phyloP scores from a whole-genome alignment of 768 basidiomycete genomes.

The Pleurotus salmoneostramineus region DNA sequence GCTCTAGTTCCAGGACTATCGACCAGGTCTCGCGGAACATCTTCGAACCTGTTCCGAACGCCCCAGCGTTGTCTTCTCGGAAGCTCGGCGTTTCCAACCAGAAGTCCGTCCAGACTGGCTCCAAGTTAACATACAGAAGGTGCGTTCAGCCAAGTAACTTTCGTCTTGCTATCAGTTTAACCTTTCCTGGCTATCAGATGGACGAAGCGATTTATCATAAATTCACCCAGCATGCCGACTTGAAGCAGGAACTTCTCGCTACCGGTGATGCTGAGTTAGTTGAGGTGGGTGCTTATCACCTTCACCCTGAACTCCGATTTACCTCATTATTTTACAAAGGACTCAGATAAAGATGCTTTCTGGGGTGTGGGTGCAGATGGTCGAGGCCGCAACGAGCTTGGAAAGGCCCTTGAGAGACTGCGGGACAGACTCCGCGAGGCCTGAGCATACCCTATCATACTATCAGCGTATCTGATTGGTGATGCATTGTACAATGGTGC shows the following conservation, averaged over 20 bases:
- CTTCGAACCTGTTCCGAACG: slow-evolving; percentile 60
- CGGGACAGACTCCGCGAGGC: slow-evolving; percentile 46
- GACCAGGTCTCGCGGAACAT: slow-evolving; percentile 64
- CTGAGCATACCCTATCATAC: background rate
- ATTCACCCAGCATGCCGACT: slow-evolving; percentile 64
- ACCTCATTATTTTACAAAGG: slow-evolving; percentile 27
- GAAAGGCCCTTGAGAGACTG: slow-evolving; percentile 63
- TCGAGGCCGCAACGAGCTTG: slow-evolving; percentile 69
- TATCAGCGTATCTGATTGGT: slow-evolving; percentile 2
- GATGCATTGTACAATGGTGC: background rate
- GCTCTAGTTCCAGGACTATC: slow-evolving; percentile 52
- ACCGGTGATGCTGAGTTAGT: slow-evolving; percentile 67
- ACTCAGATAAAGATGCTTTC: slow-evolving; percentile 74
- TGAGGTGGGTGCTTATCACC: slow-evolving; percentile 43
- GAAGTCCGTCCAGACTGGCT: slow-evolving; percentile 67
- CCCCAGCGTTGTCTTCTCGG: slow-evolving; percentile 62
- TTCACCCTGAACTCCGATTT: slow-evolving; percentile 6
- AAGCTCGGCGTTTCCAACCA: slow-evolving; percentile 61
- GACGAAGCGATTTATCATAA: slow-evolving; percentile 61
- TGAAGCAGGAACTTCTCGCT: slow-evolving; percentile 54
- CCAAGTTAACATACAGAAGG: slow-evolving; percentile 63
- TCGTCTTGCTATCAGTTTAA: background rate
- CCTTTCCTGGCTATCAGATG: slow-evolving; percentile 42
- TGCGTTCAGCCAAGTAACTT: slow-evolving; percentile 16
- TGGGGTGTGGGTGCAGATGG: slow-evolving; percentile 73